Conservation (phyloP, 441 rosid species). For the Adansonia rubrostipa region DNA sequence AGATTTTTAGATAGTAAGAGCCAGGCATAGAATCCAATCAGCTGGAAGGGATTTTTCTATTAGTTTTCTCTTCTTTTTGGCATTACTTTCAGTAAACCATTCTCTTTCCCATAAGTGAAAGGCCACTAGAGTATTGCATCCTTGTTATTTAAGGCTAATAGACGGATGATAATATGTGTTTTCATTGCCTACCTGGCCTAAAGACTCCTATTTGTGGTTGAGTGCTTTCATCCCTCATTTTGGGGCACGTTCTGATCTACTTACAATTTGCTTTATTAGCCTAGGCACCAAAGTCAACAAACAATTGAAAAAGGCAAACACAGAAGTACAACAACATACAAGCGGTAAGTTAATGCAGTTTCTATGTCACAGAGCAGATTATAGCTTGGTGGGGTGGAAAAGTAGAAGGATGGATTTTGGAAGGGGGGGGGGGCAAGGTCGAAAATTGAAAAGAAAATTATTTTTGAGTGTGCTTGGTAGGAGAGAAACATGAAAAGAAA, state of each 20-base stretch:
- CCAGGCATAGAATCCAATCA: conserved; percentile 7
- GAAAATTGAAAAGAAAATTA: no score
- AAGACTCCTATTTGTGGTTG: not conserved
- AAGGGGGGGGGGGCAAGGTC: no score
- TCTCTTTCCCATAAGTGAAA: not conserved
- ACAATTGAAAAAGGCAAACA: not conserved
- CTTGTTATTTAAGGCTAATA: not conserved
- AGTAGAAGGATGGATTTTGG: no score
- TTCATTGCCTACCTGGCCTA: not conserved
- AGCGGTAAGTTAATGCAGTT: not conserved
- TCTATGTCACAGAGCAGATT: not conserved
- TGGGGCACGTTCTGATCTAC: not conserved
- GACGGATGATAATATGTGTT: not conserved
- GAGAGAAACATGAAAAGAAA: no score
- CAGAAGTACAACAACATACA: not conserved
- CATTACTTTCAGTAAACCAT: not conserved
- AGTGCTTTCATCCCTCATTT: not conserved
- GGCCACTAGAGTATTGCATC: not conserved
- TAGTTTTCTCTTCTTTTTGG: not conserved
- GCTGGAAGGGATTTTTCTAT: not conserved
- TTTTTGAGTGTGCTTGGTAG: no score
- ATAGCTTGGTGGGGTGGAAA: not conserved
- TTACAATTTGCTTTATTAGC: not conserved
- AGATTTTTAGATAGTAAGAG: not conserved
- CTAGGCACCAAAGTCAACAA: conserved; percentile 1